Conservation (phyloP, 1,284 basidiomycete species). For the Cryptococcus amylolentus region DNA sequence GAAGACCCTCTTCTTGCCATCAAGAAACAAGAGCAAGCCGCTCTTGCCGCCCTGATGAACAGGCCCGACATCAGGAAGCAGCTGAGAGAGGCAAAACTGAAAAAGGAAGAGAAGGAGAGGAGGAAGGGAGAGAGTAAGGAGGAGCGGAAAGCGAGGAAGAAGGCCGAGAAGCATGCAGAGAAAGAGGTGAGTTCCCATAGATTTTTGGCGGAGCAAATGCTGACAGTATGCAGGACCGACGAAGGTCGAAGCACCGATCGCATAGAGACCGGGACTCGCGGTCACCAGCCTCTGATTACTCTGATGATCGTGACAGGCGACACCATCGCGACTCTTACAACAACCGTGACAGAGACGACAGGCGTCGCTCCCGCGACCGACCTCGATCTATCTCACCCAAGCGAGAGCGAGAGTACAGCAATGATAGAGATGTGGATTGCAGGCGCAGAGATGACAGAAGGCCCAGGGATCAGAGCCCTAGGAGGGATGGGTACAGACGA, state of each 20-base stretch:
- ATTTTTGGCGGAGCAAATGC: neutral
- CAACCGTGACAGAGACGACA: constrained; percentile 12
- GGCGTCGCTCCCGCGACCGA: constrained; percentile 10
- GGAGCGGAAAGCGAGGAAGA: constrained; percentile 58
- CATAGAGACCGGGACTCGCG: constrained; percentile 17
- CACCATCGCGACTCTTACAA: constrained; percentile 15
- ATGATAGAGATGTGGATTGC: constrained; percentile 14
- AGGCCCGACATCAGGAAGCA: constrained; percentile 85
- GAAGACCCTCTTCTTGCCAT: constrained; percentile 95
- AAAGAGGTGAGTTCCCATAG: neutral
- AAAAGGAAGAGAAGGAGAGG: constrained; percentile 63
- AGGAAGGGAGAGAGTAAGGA: constrained; percentile 51
- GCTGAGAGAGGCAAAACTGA: constrained; percentile 69
- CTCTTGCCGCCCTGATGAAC: constrained; percentile 81
- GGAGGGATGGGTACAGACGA: neutral
- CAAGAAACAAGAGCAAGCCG: constrained; percentile 94
- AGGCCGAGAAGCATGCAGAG: constrained; percentile 56
- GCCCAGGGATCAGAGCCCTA: constrained; percentile 11
- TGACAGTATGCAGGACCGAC: constrained; percentile 35
- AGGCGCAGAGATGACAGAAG: constrained; percentile 7
- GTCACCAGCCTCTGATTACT: constrained; percentile 27
- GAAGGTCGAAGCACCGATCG: constrained; percentile 18
- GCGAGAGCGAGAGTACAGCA: constrained; percentile 7
- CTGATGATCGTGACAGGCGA: constrained; percentile 20
- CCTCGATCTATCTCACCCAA: constrained; percentile 16